Evolutionary conservation across 371 early-diverging fungal species (phyloP).

Genomic region (Mortierella polycephala): DNA sequence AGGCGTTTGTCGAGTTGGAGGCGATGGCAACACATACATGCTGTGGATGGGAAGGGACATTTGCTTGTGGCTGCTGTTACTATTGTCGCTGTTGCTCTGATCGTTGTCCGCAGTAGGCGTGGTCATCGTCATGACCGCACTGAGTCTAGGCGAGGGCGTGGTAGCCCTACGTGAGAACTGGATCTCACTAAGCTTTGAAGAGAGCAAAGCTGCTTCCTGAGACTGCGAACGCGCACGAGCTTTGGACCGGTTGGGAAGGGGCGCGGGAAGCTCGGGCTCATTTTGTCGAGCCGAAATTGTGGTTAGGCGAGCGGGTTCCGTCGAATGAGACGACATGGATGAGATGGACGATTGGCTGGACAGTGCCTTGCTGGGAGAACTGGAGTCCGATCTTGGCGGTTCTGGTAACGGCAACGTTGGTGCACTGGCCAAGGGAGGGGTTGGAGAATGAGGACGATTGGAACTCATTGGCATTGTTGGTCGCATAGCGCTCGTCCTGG

Average conservation of each 20-base stretch:
- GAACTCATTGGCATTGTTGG: background rate
- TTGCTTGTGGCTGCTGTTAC: slow-evolving; percentile 9
- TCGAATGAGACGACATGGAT: background rate
- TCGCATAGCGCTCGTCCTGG: slow-evolving; percentile 16
- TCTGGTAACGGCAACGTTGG: slow-evolving; percentile 38
- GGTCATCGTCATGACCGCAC: background rate
- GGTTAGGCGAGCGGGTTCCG: background rate
- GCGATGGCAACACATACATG: slow-evolving; percentile 37
- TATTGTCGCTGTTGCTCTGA: background rate
- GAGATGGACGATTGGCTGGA: slow-evolving; percentile 10
- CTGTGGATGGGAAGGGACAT: slow-evolving; percentile 46
- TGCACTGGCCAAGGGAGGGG: slow-evolving; percentile 23
- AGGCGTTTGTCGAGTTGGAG: slow-evolving; percentile 38
- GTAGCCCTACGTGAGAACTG: slow-evolving; percentile 10
- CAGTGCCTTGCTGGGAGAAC: slow-evolving; percentile 21
- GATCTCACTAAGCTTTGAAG: slow-evolving; percentile 7
- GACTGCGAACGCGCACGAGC: slow-evolving; percentile 26
- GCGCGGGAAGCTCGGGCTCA: slow-evolving; percentile 12
- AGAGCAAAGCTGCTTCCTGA: slow-evolving; percentile 20
- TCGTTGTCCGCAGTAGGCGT: background rate
- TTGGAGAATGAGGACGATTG: slow-evolving; percentile 30
- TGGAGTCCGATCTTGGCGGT: slow-evolving; percentile 28
- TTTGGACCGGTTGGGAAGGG: slow-evolving; percentile 26
- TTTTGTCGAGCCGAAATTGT: slow-evolving; percentile 25
- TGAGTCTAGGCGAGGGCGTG: slow-evolving; percentile 24